phyloP scores from a whole-genome alignment of 441 rosid genomes.

The Gossypium davidsonii region DNA sequence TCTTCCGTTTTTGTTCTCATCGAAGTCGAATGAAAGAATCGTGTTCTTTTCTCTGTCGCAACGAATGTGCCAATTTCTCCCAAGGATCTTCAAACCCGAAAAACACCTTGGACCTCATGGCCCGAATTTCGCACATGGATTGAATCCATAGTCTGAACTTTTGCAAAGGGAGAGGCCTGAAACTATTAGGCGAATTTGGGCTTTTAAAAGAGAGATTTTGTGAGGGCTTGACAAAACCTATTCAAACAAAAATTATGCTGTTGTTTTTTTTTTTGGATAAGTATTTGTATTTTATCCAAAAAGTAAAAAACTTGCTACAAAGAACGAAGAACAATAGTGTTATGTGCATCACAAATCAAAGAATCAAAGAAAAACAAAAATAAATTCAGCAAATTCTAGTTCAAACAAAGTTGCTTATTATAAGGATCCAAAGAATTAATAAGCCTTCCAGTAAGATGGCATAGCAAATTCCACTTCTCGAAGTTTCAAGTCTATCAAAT shows the following conservation, averaged over 20 bases:
- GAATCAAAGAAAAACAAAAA: no score
- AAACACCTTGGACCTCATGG: neutral
- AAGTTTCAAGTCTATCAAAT: no score
- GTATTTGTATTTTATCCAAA: no score
- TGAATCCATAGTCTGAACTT: neutral
- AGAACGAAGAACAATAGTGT: no score
- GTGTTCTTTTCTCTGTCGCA: neutral
- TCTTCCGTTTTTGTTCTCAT: neutral
- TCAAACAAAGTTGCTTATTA: no score
- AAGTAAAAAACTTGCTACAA: no score
- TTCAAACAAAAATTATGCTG: neutral
- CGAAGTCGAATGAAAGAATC: neutral
- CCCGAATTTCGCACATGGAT: neutral
- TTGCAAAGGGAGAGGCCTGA: neutral
- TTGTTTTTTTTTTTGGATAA: neutral
- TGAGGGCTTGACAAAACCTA: neutral
- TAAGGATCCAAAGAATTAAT: no score
- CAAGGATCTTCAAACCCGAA: neutral
- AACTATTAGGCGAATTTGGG: neutral
- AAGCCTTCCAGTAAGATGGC: no score
- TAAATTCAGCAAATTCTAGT: no score
- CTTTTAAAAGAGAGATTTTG: neutral
- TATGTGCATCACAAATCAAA: neutral
- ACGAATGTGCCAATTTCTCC: neutral
- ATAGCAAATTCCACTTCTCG: neutral